Percentiles rank a stretch among this genome's conserved stretches.
Conservation (phyloP, 208 protist genomes). For the Trypanosoma caninum region DNA sequence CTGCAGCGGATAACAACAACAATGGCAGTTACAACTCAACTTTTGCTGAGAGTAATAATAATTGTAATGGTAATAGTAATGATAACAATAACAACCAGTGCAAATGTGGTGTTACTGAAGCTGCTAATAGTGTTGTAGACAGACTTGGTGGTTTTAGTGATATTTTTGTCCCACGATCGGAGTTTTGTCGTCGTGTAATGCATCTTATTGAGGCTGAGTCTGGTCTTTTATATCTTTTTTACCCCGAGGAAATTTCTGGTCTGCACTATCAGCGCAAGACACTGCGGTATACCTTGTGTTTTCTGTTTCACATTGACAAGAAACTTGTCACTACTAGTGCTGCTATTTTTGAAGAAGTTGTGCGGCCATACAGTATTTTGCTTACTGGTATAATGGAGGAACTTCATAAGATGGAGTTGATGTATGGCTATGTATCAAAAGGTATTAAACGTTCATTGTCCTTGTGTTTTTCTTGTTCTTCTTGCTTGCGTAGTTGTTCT, state of each 20-base stretch:
- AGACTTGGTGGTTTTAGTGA: constrained; percentile 45
- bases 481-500: background rate
- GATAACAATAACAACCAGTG: background rate
- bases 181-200: constrained; percentile 76
- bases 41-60: background rate
- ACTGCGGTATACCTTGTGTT: constrained; percentile 78
- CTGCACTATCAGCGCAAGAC: constrained; percentile 81
- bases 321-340: constrained; percentile 49
- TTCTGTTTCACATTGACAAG: constrained; percentile 60
- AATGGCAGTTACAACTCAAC: background rate
- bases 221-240: constrained; percentile 72
- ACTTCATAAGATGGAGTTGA: constrained; percentile 63
- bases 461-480: constrained; percentile 23
- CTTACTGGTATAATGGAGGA: constrained; percentile 75
- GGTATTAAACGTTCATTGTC: constrained; percentile 55
- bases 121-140: background rate
- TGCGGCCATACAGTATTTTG: constrained; percentile 71
- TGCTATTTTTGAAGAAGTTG: constrained; percentile 40
- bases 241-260: constrained; percentile 78
- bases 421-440: constrained; percentile 78
- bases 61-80: constrained; percentile 1
- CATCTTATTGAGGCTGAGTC: constrained; percentile 68
- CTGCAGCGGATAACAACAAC: background rate
- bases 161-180: constrained; percentile 73
- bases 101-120: background rate